Evolutionary conservation across 345 rosid species (phyloP), one percentile per base, ranked within the genome.

Genomic region (Stellera chamaejasme): DNA sequence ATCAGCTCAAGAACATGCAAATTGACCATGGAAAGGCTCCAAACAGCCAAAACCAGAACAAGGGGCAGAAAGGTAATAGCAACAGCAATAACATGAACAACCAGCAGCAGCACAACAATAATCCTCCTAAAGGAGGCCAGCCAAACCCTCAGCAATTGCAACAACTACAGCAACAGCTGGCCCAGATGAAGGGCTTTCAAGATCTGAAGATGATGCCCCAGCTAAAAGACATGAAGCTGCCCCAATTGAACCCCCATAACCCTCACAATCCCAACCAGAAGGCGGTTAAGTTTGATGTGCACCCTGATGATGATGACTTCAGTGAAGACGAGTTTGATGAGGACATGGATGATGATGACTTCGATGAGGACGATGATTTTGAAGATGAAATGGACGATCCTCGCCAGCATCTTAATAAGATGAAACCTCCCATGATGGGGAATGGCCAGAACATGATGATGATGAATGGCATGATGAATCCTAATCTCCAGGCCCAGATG

Each of bases 1-100:
- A 76, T 61, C 92, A 88, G 71, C 45, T 80, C 57, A 91, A 85
- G 76, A 83, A 73, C 83, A 73, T 88, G 81, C 92, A 85, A 50
- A 74, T 85, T 45, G 87, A 79, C 64, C 66, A 67, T 63, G 86
- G 79, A 49, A 83, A 79, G 61, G 82, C 79, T 55, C 82, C 81
- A 3, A 74, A 71, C 52, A 75, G 69, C 64, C 80, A 69, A 49
- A 68, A 63, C 65, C 75, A 48, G 11, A 49, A 49, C n/a, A 74
- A 76, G 19, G 54, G 32, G 19, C 57, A 51, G 16, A 61, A 86
- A 66, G 76, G 66, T 45, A 85, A 69, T 16, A 82, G 82, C 15
- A 74, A 75, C 49, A 72, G 63, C 62, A 66, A 63, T 58, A 68
- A 66, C 63, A 32, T 32, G 39, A 32, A 32, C 4, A 5, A 32